Evolutionary conservation across 23 red algal genomes (phyloP), one percentile per base, ranked within the genome.

Genomic region (Rhodosorus marinus): DNA sequence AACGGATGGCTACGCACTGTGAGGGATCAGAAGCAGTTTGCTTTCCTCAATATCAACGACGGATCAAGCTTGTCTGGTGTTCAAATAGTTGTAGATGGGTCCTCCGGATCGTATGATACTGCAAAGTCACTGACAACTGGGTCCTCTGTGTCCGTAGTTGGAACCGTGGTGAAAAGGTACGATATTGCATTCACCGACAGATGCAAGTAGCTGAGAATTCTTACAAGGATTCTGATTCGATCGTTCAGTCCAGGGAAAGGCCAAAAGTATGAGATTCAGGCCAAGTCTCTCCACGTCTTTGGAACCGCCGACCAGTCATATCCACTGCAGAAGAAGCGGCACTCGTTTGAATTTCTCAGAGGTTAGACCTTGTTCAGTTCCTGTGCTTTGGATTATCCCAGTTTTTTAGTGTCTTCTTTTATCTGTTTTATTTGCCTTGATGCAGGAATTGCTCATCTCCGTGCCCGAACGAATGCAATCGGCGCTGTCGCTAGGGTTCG

Each of bases 251-350:
- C 73, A 17, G 90, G 78, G 21, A 66, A 36, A 40, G 72, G 72
- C 1, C 90, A 98, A 45, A 24, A 29, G 15, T 45, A 72, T 0
- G 90, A 98, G 64, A 33, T 98, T 27, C 71, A 62, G 22, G 90
- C 90, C 5, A 35, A 59, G 19, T 21, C 49, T 1, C 55, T 98
- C 33, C 41, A 20, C 21, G 36, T 98, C 29, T 24, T 80, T 20
- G 90, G 90, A 24, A 20, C 31, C 0, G 66, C 66, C 14, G 43
- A 68, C 50, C 41, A 53, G 7, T 33, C 35, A 3, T 98, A 85
- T 36, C 90, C 90, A 8, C 54, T 98, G n/a, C 90, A 98, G 59
- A 98, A 98, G 59, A 98, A 98, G 46, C 46, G 90, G 7, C 90
- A 98, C 42, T 77, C 78, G 43, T 60, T 98, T 27, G 79, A 98